These are phyloP conservation scores for Aureobasidium sp. DNA, from an alignment of 2,329 filamentous ascomycete species.

Conservation along the genomic window DNA sequence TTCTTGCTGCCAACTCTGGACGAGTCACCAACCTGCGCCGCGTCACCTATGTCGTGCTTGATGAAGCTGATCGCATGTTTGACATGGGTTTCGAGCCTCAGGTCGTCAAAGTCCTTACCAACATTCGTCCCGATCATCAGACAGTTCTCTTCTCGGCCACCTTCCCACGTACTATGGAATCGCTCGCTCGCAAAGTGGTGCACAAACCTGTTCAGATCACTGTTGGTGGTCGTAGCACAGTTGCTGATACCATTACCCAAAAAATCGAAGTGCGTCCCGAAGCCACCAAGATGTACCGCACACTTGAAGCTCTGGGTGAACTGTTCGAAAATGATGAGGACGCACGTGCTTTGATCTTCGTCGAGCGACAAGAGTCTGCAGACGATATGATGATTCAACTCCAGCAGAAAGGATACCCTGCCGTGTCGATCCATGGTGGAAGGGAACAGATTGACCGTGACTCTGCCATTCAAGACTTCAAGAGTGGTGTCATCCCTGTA, in stretches of 20 bases:
- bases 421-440: conserved; percentile 88
- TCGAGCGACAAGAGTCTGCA: conserved; percentile 32
- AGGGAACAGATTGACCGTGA: conserved; percentile 92
- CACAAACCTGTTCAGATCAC: conserved; percentile 83
- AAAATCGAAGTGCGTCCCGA: conserved; percentile 83
- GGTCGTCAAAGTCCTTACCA: conserved; percentile 91
- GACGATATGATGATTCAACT: conserved; percentile 57
- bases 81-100: conserved; percentile 99
- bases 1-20: conserved; percentile 88
- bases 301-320: conserved; percentile 81
- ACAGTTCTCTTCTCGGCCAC: conserved; percentile 95
- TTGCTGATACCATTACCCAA: conserved; percentile 72
- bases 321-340: conserved; percentile 84
- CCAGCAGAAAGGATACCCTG: conserved; percentile 78
- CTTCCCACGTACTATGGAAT: conserved; percentile 89
- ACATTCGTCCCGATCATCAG: conserved; percentile 85
- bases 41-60: conserved; percentile 89
- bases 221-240: conserved; percentile 74
- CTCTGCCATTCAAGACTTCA: conserved; percentile 89
- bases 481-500: conserved; percentile 80
- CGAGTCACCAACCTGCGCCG: conserved; percentile 84
- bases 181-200: conserved; percentile 80
- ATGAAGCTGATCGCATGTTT: conserved; percentile 98
- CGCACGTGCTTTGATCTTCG: conserved; percentile 68
- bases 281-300: conserved; percentile 71